These are phyloP conservation scores for Fraxinus ornus DNA, from an alignment of 305 asterid species.

Conservation along the genomic window DNA sequence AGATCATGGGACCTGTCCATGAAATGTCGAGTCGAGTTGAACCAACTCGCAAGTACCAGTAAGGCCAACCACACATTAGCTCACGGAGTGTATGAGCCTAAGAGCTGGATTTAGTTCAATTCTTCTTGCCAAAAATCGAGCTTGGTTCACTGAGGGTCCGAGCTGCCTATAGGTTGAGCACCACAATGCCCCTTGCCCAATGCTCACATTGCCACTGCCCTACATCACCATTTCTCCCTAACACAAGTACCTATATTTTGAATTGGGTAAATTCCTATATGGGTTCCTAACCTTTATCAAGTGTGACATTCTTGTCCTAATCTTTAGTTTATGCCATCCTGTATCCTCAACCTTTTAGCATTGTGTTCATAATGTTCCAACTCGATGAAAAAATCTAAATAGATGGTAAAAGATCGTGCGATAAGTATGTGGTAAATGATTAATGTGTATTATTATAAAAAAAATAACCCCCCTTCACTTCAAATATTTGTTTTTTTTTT, in stretches of 20 bases:
- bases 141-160: not conserved
- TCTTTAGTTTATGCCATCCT: not conserved
- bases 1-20: not conserved
- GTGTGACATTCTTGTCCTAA: not conserved
- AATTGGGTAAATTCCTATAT: not conserved
- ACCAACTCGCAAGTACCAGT: not conserved
- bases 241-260: not conserved
- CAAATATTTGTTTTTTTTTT: too few relatives aligned
- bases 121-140: not conserved
- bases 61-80: not conserved
- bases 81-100: not conserved
- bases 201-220: not conserved
- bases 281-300: not conserved
- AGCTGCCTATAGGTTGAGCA: not conserved
- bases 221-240: not conserved
- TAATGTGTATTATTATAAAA: not conserved
- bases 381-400: not conserved
- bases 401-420: not conserved
- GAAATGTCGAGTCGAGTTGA: not conserved
- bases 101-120: not conserved
- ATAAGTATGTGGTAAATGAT: not conserved
- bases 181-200: not conserved
- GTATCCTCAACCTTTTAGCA: not conserved
- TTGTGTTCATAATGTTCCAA: not conserved
- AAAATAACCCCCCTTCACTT: not conserved